phyloP scores from a whole-genome alignment of 2,329 filamentous ascomycete species.

The Lasiodiplodia citricola region DNA sequence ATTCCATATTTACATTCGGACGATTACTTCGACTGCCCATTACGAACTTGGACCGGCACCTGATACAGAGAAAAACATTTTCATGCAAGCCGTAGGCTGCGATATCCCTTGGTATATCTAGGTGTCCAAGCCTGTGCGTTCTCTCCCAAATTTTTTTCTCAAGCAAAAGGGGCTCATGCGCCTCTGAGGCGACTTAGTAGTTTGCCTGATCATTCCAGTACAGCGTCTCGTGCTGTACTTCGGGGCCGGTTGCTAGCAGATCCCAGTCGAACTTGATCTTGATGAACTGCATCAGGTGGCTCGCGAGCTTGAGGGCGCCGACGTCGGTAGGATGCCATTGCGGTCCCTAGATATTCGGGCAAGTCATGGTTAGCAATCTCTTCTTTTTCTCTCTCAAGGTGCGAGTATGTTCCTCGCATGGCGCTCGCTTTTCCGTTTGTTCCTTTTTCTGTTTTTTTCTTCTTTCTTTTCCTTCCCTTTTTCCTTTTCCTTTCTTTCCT shows the following conservation, averaged over 20 bases:
- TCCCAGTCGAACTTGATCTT: slow-evolving; percentile 63
- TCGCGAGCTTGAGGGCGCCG: slow-evolving; percentile 66
- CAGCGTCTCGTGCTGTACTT: slow-evolving; percentile 50
- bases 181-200: neutral
- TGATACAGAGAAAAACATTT: no score
- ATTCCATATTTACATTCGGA: no score
- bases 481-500: no score
- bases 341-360: slow-evolving; percentile 43
- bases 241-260: slow-evolving; percentile 59
- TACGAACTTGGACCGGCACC: no score
- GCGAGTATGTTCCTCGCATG: no score
- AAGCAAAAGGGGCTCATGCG: neutral
- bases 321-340: slow-evolving; percentile 66
- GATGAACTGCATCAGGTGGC: slow-evolving; percentile 64
- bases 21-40: no score
- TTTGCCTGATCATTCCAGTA: slow-evolving; percentile 35
- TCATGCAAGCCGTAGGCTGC: no score
- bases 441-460: neutral
- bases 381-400: neutral
- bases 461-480: neutral
- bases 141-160: neutral
- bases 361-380: neutral
- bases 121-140: neutral
- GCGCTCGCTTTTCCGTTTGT: neutral
- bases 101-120: neutral